A percentile compares a stretch with the other conserved stretches of the same genome.
Evolutionary conservation across 140 eudicot species (phyloP).

Genomic region (Senecio squalidus): DNA sequence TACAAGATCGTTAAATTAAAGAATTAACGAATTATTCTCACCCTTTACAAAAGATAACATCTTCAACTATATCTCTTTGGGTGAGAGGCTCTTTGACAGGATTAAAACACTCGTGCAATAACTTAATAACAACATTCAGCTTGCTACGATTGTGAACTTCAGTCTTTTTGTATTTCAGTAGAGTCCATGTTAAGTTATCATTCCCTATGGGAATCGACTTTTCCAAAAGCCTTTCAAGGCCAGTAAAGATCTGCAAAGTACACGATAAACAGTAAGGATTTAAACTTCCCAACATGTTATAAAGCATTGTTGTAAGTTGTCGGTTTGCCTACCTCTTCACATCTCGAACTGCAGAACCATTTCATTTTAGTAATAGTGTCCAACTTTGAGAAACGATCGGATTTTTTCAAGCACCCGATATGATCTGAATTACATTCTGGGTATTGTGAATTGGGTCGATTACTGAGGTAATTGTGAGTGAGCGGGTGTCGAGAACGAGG

Average conservation of each 20-base stretch:
- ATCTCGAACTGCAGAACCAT: slow-evolving; percentile 59
- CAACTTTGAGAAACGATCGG: slow-evolving; percentile 11
- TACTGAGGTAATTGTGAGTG: no score
- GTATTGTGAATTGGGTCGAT: no score
- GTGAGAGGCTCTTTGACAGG: slow-evolving; percentile 66
- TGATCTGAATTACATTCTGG: slow-evolving; percentile 43
- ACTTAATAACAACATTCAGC: slow-evolving; percentile 52
- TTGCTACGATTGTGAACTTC: slow-evolving; percentile 31
- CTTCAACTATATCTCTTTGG: slow-evolving; percentile 64
- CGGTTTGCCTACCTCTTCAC: slow-evolving; percentile 62
- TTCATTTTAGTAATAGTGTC: slow-evolving; percentile 20
- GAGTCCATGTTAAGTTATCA: slow-evolving; percentile 60
- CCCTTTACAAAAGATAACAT: slow-evolving; percentile 69
- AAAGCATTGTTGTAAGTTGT: no score
- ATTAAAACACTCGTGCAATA: slow-evolving; percentile 79
- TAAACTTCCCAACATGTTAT: not conserved
- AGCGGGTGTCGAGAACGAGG: no score
- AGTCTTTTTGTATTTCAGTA: slow-evolving; percentile 33
- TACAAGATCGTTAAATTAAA: not conserved
- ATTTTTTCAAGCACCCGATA: slow-evolving; percentile 45
- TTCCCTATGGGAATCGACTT: slow-evolving; percentile 39
- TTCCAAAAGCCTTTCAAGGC: slow-evolving; percentile 44
- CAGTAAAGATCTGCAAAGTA: slow-evolving; percentile 44
- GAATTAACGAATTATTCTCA: slow-evolving; percentile 16
- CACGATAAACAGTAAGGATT: not conserved